A percentile compares a stretch with the other conserved stretches of the same genome.
Evolutionary conservation across 208 protist species (phyloP).

Genomic region (Leishmania aethiopica): DNA sequence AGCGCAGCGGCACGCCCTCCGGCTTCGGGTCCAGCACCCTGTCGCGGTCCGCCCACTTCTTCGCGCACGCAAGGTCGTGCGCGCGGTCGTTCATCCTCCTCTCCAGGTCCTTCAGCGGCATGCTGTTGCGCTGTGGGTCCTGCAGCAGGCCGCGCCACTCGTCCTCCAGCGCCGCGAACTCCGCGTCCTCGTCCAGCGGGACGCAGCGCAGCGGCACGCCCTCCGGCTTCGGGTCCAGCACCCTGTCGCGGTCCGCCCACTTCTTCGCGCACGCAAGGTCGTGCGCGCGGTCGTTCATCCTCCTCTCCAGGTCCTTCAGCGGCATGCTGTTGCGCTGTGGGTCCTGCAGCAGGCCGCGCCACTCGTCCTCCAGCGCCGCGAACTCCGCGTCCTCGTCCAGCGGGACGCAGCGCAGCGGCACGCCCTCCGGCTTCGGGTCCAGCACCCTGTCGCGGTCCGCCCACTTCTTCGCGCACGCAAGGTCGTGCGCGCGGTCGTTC

Average conservation of each 20-base stretch:
- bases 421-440: slow-evolving; percentile 47
- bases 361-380: slow-evolving; percentile 26
- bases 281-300: slow-evolving; percentile 30
- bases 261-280: slow-evolving; percentile 50
- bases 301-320: slow-evolving; percentile 35
- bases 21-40: slow-evolving; percentile 40
- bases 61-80: slow-evolving; percentile 41
- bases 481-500: slow-evolving; percentile 48
- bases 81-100: slow-evolving; percentile 19
- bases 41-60: slow-evolving; percentile 42
- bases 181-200: slow-evolving; percentile 36
- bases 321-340: slow-evolving; percentile 23
- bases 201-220: slow-evolving; percentile 48
- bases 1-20: slow-evolving; percentile 48
- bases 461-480: slow-evolving; percentile 45
- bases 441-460: slow-evolving; percentile 39
- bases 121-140: background rate
- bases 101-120: no score
- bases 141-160: slow-evolving; percentile 20
- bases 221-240: slow-evolving; percentile 44
- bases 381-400: slow-evolving; percentile 47
- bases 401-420: slow-evolving; percentile 37
- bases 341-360: slow-evolving; percentile 5
- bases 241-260: slow-evolving; percentile 32
- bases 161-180: slow-evolving; percentile 36